Conservation (phyloP, 805 yeast genomes). For the Candida montana region DNA sequence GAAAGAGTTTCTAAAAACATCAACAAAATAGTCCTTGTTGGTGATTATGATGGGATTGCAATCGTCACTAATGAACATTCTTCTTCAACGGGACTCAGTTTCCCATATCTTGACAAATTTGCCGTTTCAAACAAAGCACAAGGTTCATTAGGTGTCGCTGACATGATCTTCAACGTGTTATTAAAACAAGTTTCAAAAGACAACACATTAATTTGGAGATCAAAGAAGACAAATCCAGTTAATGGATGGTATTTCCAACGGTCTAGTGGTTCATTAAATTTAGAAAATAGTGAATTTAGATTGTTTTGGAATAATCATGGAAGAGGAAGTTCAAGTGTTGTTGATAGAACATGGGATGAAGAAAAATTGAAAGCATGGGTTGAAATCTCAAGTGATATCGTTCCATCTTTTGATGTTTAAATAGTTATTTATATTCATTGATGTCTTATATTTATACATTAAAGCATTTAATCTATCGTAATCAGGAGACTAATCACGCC, state of each 20-base stretch:
- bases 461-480: too few species aligned
- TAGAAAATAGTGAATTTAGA: constrained; percentile 36
- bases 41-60: constrained; percentile 95
- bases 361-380: constrained; percentile 42
- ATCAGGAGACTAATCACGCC: too few species aligned
- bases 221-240: constrained; percentile 80
- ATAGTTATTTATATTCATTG: neutral
- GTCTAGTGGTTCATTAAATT: constrained; percentile 60
- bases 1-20: constrained; percentile 57
- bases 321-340: constrained; percentile 10
- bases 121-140: constrained; percentile 82
- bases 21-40: constrained; percentile 79
- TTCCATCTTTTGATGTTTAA: constrained; percentile 32
- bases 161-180: constrained; percentile 81
- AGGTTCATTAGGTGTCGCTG: constrained; percentile 92
- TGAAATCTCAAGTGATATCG: constrained; percentile 37
- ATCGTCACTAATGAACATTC: constrained; percentile 75
- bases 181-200: constrained; percentile 51
- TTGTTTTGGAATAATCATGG: constrained; percentile 39
- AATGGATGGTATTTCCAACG: constrained; percentile 98
- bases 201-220: constrained; percentile 80
- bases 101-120: constrained; percentile 89
- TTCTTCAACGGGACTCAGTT: constrained; percentile 23
- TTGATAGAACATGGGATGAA: constrained; percentile 4
- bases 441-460: neutral